phyloP scores from a whole-genome alignment of 805 yeast species.

The Ogataea angusta region DNA sequence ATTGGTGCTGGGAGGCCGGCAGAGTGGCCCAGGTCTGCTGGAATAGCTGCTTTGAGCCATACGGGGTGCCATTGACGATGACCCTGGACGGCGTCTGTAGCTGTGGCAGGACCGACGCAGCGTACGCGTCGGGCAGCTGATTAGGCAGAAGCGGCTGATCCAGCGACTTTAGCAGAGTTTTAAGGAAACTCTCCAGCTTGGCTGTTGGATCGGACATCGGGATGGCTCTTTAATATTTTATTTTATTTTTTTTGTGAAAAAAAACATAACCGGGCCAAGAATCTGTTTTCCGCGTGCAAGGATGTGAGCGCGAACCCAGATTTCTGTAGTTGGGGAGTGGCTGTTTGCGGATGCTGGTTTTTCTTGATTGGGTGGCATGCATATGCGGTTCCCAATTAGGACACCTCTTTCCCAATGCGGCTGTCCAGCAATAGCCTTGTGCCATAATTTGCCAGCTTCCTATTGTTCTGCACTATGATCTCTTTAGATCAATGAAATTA shows the following conservation, averaged over 20 bases:
- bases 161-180: slow-evolving; percentile 25
- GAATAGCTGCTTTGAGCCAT: slow-evolving; percentile 48
- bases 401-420: slow-evolving; percentile 4
- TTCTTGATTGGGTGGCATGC: slow-evolving; percentile 16
- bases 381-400: slow-evolving; percentile 5
- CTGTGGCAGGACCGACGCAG: slow-evolving; percentile 38
- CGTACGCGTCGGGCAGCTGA: slow-evolving; percentile 20
- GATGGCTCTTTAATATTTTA: neutral
- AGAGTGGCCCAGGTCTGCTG: slow-evolving; percentile 56
- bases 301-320: too few species aligned
- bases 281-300: too few species aligned
- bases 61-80: slow-evolving; percentile 57
- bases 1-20: slow-evolving; percentile 58
- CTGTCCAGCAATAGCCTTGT: slow-evolving; percentile 1
- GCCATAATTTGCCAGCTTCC: slow-evolving; percentile 5
- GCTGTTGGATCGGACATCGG: slow-evolving; percentile 19
- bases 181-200: slow-evolving; percentile 26
- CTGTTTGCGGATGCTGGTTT: slow-evolving; percentile 11
- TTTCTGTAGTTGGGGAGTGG: neutral
- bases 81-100: slow-evolving; percentile 50
- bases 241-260: slow-evolving; percentile 1
- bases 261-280: neutral
- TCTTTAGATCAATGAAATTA: slow-evolving; percentile 16
- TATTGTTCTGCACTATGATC: slow-evolving; percentile 9
- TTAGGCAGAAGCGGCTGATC: slow-evolving; percentile 21